phyloP scores from a whole-genome alignment of 1,284 basidiomycete species.

The Boletus albobrunnescens region DNA sequence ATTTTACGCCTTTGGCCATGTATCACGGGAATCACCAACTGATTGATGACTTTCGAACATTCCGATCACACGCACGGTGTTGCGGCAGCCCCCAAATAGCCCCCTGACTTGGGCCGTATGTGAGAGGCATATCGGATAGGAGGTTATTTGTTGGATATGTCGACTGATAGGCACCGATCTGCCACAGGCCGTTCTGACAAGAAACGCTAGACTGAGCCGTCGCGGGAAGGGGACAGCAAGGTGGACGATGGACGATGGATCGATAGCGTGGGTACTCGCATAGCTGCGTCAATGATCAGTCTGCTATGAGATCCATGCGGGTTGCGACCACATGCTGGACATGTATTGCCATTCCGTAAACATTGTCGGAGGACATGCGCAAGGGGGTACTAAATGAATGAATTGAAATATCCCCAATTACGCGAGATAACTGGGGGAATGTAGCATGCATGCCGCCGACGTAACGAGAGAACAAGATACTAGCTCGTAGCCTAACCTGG shows the following conservation, averaged over 20 bases:
- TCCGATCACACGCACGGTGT: constrained; percentile 20
- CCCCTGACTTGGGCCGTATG: constrained; percentile 1
- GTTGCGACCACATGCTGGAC: constrained; percentile 4
- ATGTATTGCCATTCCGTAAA: constrained; percentile 9
- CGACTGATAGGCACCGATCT: constrained; percentile 24
- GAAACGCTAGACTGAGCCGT: constrained; percentile 12
- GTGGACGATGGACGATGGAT: constrained; percentile 6
- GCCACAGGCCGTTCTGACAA: constrained; percentile 9
- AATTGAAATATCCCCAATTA: constrained; percentile 19
- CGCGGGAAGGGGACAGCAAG: constrained; percentile 14
- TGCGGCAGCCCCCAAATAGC: constrained; percentile 4
- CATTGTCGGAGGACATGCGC: constrained; percentile 1
- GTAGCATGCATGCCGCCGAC: constrained; percentile 21
- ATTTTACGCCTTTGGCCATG: constrained; percentile 17
- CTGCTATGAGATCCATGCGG: constrained; percentile 15
- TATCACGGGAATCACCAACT: constrained; percentile 23
- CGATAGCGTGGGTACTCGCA: constrained; percentile 14
- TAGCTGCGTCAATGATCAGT: neutral
- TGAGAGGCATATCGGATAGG: constrained; percentile 19
- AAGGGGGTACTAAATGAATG: constrained; percentile 18
- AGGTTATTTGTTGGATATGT: constrained; percentile 16
- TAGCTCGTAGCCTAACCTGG: constrained; percentile 10
- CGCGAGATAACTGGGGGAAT: constrained; percentile 15
- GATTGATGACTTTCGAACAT: constrained; percentile 18
- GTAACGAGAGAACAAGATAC: constrained; percentile 19